Base-by-base conservation (phyloP, 2,329 filamentous ascomycete species). In the Colletotrichum kahawae region DNA sequence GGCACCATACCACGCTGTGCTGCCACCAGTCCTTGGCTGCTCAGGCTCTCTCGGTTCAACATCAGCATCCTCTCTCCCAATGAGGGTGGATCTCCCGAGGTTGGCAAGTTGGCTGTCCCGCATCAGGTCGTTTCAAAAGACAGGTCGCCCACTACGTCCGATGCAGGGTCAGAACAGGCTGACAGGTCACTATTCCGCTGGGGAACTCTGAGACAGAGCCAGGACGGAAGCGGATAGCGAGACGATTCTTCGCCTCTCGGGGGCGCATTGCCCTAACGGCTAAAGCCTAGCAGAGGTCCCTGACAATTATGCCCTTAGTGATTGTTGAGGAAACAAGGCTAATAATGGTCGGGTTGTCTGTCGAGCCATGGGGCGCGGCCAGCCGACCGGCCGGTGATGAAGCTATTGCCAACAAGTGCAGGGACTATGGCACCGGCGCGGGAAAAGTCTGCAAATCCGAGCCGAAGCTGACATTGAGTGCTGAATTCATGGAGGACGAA, bases 121-220 rank as follows among this genome's bases (percentile, higher is more conserved):
- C 64, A 73, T 57, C 64, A 74, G 60, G 57, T 36, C 29, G 73
- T 75, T 75, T 75, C 70, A 65, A 57, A 75, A 48, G 70, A 67
- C n/a, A 21, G 24, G n/a, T 51, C 56, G 70, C 38, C 59, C 66
- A 65, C 74, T 70, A 60, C 64, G 69, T 59, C 73, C 70, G 48
- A 66, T 74, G 54, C 73, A 74, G 70, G 70, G 48, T 65, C 54
- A 38, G 36, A 24, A 64, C 34, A 57, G 48, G 57, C 57, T 59
- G 64, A 75, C 48, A 65, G 18, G 64, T 67, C 43, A 48, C 59
- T 67, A 24, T 59, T 38, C 16, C 38, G 56, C 72, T 75, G 65
- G 33, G 65, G 74, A 74, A 76, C 51, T 70, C 70, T 70, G 74
- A 76, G 74, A 76, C 74, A 76, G 48, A 43, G 48, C 57, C 64